Evolutionary conservation across 2,329 filamentous ascomycete species (phyloP), one percentile per base, ranked within the genome.

Genomic region (Penicillium occitanis): DNA sequence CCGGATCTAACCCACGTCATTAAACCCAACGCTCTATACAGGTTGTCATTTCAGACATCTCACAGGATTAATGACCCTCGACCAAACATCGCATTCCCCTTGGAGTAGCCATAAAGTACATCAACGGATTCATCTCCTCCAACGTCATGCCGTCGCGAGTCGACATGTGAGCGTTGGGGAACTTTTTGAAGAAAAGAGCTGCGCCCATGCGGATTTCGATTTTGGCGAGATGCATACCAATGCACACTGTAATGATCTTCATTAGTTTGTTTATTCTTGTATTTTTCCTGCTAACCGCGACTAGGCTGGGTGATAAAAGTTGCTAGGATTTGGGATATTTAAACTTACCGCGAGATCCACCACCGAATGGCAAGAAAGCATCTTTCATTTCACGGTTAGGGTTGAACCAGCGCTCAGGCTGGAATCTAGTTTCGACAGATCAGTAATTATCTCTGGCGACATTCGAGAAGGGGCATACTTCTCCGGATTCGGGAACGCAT

Each of bases 311-410:
- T 19, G 19, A 19, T 19, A 19, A 19, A 19, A 19, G 19, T 19
- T 19, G 19, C 19, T 19, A 19, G 19, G 19, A 19, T 19, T 19
- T 19, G 19, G 19, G 19, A 19, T 19, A 19, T 19, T 19, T 19
- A 19, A 19, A 19, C 19, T 19, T 61, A 65, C 63, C 88, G 28
- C 88, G 79, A 0, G 88, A 85, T 0, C 89, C 88, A 30, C 85
- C 88, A 1, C 88, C 86, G 73, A 90, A 91, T 0, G 88, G 87
- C 80, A 87, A 88, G 71, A 90, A 90, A 13, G 85, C 84, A 1
- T 82, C 78, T 63, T 84, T 81, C 68, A 80, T 78, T 57, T 78
- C 77, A 53, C 68, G 35, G 3, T 40, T 65, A 5, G 63, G 63
- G 30, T 78, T 40, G 51, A 77, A 63, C 85, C 85, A 88, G 6